Evolutionary conservation across 2,329 filamentous ascomycete genomes (phyloP).

Genomic region (Sporothrix dimorphospora): DNA sequence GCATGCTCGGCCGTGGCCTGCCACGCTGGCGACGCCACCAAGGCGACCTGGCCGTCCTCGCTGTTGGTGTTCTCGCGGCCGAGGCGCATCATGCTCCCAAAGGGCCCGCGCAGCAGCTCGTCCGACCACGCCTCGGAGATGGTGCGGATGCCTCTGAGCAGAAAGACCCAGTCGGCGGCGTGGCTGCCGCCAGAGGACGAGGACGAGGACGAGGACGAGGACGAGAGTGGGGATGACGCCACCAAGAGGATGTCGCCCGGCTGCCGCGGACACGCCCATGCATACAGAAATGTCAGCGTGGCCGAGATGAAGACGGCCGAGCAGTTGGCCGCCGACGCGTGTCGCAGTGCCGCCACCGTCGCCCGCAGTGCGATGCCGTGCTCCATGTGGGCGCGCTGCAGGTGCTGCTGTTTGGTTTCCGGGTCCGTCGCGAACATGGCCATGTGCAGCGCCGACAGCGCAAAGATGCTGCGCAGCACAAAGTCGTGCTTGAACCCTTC

Average conservation of each 20-base stretch:
- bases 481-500: slow-evolving; percentile 51
- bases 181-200: not conserved
- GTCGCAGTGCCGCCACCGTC: not conserved
- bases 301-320: slow-evolving; percentile 39
- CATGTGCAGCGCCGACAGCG: slow-evolving; percentile 54
- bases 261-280: slow-evolving; percentile 4
- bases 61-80: not conserved
- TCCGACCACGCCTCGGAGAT: not conserved
- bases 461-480: slow-evolving; percentile 53
- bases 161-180: slow-evolving; percentile 7
- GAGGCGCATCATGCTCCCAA: not conserved
- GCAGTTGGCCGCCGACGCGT: slow-evolving; percentile 6
- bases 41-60: not conserved
- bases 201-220: not conserved
- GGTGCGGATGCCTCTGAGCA: slow-evolving; percentile 4
- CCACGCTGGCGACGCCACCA: not conserved
- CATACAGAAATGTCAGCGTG: slow-evolving; percentile 3
- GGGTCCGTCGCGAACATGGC: slow-evolving; percentile 38
- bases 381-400: not conserved
- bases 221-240: not conserved
- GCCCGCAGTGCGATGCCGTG: slow-evolving; percentile 35
- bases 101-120: not conserved
- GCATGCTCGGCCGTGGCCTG: slow-evolving; percentile 8
- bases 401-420: slow-evolving; percentile 41
- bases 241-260: slow-evolving; percentile 8